A percentile compares a stretch with the other conserved stretches of the same genome.
Conservation (phyloP, 495 filamentous ascomycete species). For the Penicillium maclennaniae region DNA sequence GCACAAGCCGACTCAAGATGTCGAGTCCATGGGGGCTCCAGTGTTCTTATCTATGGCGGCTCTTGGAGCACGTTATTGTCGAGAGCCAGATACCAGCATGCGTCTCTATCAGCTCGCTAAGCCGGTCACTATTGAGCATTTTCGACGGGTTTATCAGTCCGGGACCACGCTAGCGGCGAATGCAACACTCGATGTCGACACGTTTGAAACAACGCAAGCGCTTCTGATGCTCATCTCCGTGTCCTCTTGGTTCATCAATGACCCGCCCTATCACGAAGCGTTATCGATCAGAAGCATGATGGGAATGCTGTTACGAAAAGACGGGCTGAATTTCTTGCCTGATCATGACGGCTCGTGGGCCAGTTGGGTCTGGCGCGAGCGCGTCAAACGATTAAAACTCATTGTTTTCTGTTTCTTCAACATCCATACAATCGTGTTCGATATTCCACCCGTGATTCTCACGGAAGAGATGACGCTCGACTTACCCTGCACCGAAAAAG, state of each 20-base stretch:
- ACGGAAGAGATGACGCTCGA: conserved; percentile 60
- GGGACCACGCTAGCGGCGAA: conserved; percentile 15
- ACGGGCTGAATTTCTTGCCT: conserved; percentile 33
- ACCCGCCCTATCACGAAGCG: conserved; percentile 34
- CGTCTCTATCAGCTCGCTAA: conserved; percentile 48
- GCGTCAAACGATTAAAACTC: conserved; percentile 43
- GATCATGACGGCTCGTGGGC: conserved; percentile 34
- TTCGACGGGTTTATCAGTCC: conserved; percentile 31
- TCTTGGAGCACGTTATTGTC: conserved; percentile 61
- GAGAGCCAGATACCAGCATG: conserved; percentile 41
- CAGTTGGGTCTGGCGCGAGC: conserved; percentile 49
- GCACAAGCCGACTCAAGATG: conserved; percentile 59
- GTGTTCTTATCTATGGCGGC: conserved; percentile 61
- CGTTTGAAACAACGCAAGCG: conserved; percentile 32
- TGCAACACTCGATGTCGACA: conserved; percentile 23
- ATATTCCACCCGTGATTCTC: conserved; percentile 50
- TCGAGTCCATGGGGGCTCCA: conserved; percentile 52
- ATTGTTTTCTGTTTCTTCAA: conserved; percentile 50
- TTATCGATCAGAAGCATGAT: conserved; percentile 33
- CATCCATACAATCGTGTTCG: conserved; percentile 48
- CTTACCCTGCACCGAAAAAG: conserved; percentile 50
- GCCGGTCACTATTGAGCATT: conserved; percentile 36
- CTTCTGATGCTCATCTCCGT: conserved; percentile 33
- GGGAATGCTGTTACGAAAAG: conserved; percentile 33
- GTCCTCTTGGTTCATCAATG: conserved; percentile 35